Base-by-base conservation (phyloP, 345 rosid genomes). In the Brassica nigra region DNA sequence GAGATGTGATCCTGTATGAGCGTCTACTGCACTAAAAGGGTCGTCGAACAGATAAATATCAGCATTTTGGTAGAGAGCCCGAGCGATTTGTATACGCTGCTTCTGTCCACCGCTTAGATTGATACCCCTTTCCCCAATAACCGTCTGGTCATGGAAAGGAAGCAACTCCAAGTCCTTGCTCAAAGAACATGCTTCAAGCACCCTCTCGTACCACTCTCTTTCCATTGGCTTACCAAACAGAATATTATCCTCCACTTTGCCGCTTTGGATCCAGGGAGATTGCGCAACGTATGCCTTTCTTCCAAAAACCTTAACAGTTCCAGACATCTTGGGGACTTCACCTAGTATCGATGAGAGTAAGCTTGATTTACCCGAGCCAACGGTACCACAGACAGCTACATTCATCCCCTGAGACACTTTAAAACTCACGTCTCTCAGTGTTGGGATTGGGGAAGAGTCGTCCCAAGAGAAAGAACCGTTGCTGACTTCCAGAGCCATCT, bases 1-100 rank as follows among this genome's bases (percentile, higher is more conserved):
- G 23, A 54, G 59, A 54, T 54, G 59, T 54, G 59, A 54, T 54
- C 59, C 59, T n/a, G 59, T 54, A 54, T 54, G 59, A 54, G 59
- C 59, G 9, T 54, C 59, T 15, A 54, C 59, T 15, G 59, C 59
- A 54, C 59, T 54, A 54, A 54, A 54, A 15, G 59, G 59, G 3
- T 54, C 59, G 18, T 54, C 59, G 4, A 54, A 54, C 23, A 54
- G 9, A 54, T 54, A 54, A 5, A 54, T 54, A 54, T 54, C 59
- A 15, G 59, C 59, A 3, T 54, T 6, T 54, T 54, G 59, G 59
- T 54, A 54, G 20, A 54, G 23, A 15, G 59, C 59, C 2, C 59
- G 59, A 5, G 59, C 59, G 1, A 54, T 54, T 0, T 54, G 59
- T 54, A 54, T 54, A 5, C 59, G 20, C 3, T 54, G 59, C 59